A percentile compares a stretch with the other conserved stretches of the same genome.
phyloP scores from a whole-genome alignment of 345 rosid genomes.

The Citrus medica region DNA sequence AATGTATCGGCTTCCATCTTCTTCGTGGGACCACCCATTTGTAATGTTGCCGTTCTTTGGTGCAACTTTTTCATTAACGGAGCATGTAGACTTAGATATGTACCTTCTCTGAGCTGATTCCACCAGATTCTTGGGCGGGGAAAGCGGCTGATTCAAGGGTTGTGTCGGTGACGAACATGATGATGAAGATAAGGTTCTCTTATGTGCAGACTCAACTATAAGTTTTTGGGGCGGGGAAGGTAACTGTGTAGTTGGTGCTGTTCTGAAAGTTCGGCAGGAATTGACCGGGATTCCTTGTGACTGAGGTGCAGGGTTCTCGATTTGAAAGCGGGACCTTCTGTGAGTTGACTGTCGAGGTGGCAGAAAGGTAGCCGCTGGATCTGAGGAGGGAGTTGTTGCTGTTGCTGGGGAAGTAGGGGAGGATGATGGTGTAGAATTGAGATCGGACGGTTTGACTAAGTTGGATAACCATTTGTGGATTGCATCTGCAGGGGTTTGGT shows the following conservation, averaged over 20 bases:
- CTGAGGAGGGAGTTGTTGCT: slow-evolving; percentile 1
- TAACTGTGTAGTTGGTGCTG: slow-evolving; percentile 22
- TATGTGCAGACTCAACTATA: slow-evolving; percentile 26
- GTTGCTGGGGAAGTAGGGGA: slow-evolving; percentile 9
- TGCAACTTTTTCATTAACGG: slow-evolving; percentile 28
- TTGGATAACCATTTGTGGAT: slow-evolving; percentile 50
- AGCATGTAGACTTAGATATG: slow-evolving; percentile 46
- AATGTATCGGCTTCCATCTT: slow-evolving; percentile 11
- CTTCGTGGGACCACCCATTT: slow-evolving; percentile 25
- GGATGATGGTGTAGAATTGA: slow-evolving; percentile 3
- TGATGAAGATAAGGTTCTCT: slow-evolving; percentile 42
- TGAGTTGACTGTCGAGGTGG: slow-evolving; percentile 41
- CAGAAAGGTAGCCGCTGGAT: slow-evolving; percentile 17
- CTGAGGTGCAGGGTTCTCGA: slow-evolving; percentile 16
- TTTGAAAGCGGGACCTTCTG: slow-evolving; percentile 51
- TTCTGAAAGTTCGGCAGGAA: slow-evolving; percentile 31
- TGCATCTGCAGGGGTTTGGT: slow-evolving; percentile 29
- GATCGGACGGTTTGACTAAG: slow-evolving; percentile 28
- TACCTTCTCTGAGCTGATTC: slow-evolving; percentile 50
- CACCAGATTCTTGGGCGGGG: slow-evolving; percentile 51
- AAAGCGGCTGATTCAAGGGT: slow-evolving; percentile 27
- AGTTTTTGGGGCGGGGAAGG: slow-evolving; percentile 49
- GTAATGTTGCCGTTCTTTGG: slow-evolving; percentile 10
- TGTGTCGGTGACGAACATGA: slow-evolving; percentile 16
- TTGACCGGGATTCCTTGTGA: slow-evolving; percentile 26